Evolutionary conservation across 768 basidiomycete genomes (phyloP).

Genomic region (Russula lepida): DNA sequence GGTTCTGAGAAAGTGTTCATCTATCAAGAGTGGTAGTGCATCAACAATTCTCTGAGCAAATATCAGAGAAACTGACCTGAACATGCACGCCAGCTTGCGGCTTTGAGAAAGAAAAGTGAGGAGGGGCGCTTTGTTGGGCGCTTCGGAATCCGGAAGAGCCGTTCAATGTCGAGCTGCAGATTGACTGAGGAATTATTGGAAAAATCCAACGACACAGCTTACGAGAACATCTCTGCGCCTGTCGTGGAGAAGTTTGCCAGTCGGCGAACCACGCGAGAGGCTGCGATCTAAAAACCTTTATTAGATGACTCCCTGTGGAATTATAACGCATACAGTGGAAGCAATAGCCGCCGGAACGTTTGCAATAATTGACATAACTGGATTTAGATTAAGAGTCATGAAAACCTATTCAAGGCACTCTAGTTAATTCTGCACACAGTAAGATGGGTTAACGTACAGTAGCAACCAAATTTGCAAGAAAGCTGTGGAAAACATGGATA

Average conservation of each 20-base stretch:
- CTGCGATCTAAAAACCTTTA: conserved; percentile 39
- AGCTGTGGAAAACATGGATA: conserved; percentile 23
- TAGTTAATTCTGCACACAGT: neutral
- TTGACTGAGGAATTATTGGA: conserved; percentile 20
- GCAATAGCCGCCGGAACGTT: conserved; percentile 49
- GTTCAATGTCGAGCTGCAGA: conserved; percentile 20
- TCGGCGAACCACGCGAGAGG: conserved; percentile 51
- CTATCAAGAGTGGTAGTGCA: neutral
- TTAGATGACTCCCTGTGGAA: neutral
- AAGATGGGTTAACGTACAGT: conserved; percentile 23
- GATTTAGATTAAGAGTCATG: conserved; percentile 57
- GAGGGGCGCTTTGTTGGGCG: conserved; percentile 2
- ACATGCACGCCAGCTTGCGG: conserved; percentile 28
- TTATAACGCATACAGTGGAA: neutral
- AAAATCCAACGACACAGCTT: neutral
- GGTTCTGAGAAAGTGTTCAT: conserved; percentile 26
- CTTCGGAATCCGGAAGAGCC: conserved; percentile 18
- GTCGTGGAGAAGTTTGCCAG: conserved; percentile 40
- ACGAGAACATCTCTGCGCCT: conserved; percentile 27
- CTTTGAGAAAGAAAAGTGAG: conserved; percentile 14
- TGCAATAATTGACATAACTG: conserved; percentile 58
- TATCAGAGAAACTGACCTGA: conserved; percentile 26
- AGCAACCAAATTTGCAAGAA: conserved; percentile 35
- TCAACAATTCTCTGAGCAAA: too few species aligned
- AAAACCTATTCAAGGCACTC: conserved; percentile 41